Conservation (phyloP, 495 filamentous ascomycete genomes). For the Neurospora sp. region DNA sequence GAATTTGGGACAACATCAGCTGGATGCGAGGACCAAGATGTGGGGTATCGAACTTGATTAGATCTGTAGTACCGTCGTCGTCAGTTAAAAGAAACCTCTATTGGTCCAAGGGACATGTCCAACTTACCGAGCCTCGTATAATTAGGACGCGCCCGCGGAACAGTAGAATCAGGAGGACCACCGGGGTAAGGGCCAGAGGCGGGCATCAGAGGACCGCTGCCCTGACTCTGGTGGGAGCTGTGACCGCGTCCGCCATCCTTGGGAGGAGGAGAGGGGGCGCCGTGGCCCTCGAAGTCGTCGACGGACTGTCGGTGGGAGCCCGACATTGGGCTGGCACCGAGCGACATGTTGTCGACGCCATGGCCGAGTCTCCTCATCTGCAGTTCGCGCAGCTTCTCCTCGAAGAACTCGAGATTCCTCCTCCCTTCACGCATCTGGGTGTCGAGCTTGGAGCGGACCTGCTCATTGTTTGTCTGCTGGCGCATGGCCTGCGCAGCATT, state of each 20-base stretch:
- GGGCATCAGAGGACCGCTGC: conserved; percentile 66
- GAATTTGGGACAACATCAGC: conserved; percentile 96
- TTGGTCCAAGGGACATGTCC: background rate
- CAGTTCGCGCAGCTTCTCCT: conserved; percentile 79
- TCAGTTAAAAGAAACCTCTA: background rate
- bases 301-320: conserved; percentile 23
- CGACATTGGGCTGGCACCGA: conserved; percentile 32
- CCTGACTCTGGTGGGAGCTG: conserved; percentile 26
- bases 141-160: conserved; percentile 72
- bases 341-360: conserved; percentile 52
- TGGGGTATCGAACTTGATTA: conserved; percentile 97
- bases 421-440: conserved; percentile 86
- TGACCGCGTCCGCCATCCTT: conserved; percentile 43
- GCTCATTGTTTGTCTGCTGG: conserved; percentile 85
- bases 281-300: conserved; percentile 35
- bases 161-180: conserved; percentile 53
- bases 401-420: conserved; percentile 87
- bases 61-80: conserved; percentile 44
- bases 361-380: conserved; percentile 67
- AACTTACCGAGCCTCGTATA: conserved; percentile 89
- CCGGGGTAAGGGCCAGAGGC: conserved; percentile 71
- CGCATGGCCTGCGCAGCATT: conserved; percentile 89
- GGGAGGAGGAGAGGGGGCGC: conserved; percentile 50
- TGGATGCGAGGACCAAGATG: conserved; percentile 96
- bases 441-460: conserved; percentile 79